Evolutionary conservation across 2,329 filamentous ascomycete species (phyloP), one percentile per base, ranked within the genome.

Genomic region (Cercospora citrullina): DNA sequence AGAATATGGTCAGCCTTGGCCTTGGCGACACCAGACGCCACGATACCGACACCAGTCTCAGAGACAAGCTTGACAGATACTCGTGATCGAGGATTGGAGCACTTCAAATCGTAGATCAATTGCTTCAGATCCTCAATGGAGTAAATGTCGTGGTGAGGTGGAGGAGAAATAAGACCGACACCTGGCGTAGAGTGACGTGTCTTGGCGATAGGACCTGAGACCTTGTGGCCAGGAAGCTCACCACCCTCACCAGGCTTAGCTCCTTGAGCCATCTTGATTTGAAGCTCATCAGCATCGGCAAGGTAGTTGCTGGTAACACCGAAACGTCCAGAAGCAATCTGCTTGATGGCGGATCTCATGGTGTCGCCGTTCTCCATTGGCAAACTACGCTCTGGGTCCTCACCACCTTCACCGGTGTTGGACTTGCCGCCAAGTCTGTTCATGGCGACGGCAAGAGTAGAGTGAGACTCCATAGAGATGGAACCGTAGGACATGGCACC

Each of bases 241-340:
- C 94, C 94, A 84, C 94, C 94, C 81, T 98, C 94, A 81, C 94
- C 94, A 66, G 94, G 94, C 87, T 98, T 98, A 71, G 94, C 94
- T 79, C 94, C 94, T 82, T 98, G 94, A 9, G 94, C 94, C 94
- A 98, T 98, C 87, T 98, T 98, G 83, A 98, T 98, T 81, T 98
- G 94, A 57, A 98, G 85, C 82, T 98, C 94, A 77, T 98, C 94
- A 18, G 94, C 92, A 80, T 98, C 94, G 60, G 94, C 93, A 16
- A 98, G 88, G 79, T 97, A 98, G 78, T 93, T 92, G 68, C 92
- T 95, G 1, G 94, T 98, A 70, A 97, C 94, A 85, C 94, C 94
- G 77, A 98, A 98, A 77, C 94, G 91, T 71, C 94, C 94, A 57
- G 93, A 97, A 55, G 94, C 94, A 76, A 98, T 92, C 83, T 98